Conservation (phyloP, 1,284 basidiomycete genomes). For the Nidula niveotomentosa region DNA sequence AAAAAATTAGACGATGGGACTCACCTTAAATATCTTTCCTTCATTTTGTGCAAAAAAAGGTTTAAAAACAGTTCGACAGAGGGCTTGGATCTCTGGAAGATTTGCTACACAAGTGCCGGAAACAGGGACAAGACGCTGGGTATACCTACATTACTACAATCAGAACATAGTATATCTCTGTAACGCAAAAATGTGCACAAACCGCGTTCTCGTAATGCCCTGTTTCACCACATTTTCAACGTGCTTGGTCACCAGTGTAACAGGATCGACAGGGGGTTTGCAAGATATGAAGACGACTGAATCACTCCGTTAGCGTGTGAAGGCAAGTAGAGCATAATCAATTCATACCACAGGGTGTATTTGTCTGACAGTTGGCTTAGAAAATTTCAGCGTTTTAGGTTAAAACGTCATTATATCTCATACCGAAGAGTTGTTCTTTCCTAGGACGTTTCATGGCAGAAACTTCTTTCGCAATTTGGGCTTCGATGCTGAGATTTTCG, state of each 20-base stretch:
- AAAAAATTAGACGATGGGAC: conserved; percentile 6
- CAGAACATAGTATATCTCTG: no score
- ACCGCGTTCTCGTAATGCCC: conserved; percentile 69
- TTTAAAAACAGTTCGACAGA: conserved; percentile 55
- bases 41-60: conserved; percentile 47
- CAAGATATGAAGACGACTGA: conserved; percentile 80
- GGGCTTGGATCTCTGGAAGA: conserved; percentile 60
- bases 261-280: conserved; percentile 73
- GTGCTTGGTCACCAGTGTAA: conserved; percentile 66
- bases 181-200: neutral
- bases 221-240: conserved; percentile 61
- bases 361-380: conserved; percentile 71
- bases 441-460: conserved; percentile 66
- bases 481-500: conserved; percentile 56
- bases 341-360: conserved; percentile 71
- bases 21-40: conserved; percentile 44
- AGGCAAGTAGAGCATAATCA: neutral
- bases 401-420: conserved; percentile 14
- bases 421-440: conserved; percentile 65
- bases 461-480: conserved; percentile 69
- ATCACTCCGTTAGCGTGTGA: conserved; percentile 2
- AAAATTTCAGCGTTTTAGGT: no score
- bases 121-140: conserved; percentile 70
- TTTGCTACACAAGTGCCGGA: conserved; percentile 66
- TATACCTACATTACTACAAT: conserved; percentile 43